Percentiles rank a stretch among this genome's conserved stretches.
Evolutionary conservation across 2,329 filamentous ascomycete species (phyloP).

Genomic region (Clonostachys sp.): DNA sequence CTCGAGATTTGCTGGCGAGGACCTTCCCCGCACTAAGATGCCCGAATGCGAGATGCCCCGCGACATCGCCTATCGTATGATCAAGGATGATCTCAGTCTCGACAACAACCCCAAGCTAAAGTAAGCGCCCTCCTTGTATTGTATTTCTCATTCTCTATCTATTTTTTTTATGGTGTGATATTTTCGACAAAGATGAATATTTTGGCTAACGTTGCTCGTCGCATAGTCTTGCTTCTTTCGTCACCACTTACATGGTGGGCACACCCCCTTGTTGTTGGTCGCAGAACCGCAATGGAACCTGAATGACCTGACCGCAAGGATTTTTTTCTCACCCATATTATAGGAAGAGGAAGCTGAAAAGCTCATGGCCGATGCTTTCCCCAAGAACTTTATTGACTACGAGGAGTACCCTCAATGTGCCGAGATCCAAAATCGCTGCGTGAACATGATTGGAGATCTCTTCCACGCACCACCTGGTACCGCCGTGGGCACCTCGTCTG

Average conservation of each 20-base stretch:
- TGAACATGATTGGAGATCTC: constrained; percentile 83
- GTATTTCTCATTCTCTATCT: background rate
- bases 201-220: background rate
- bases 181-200: background rate
- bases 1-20: constrained; percentile 73
- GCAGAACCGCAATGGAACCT: background rate
- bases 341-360: constrained; percentile 93
- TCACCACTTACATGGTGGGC: constrained; percentile 87
- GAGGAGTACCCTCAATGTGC: constrained; percentile 79
- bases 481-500: constrained; percentile 80
- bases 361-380: constrained; percentile 87
- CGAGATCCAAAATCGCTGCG: constrained; percentile 88
- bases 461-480: constrained; percentile 74
- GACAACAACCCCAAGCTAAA: constrained; percentile 89
- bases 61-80: constrained; percentile 93
- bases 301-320: too few relatives aligned
- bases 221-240: constrained; percentile 78
- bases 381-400: constrained; percentile 94
- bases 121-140: constrained; percentile 38
- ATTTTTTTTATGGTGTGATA: background rate
- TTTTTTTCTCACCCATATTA: too few relatives aligned
- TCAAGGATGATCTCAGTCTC: constrained; percentile 88
- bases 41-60: constrained; percentile 86
- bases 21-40: constrained; percentile 81
- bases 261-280: background rate